Evolutionary conservation across 2,329 filamentous ascomycete species (phyloP).

Genomic region (Penicillium psychrosexuale): DNA sequence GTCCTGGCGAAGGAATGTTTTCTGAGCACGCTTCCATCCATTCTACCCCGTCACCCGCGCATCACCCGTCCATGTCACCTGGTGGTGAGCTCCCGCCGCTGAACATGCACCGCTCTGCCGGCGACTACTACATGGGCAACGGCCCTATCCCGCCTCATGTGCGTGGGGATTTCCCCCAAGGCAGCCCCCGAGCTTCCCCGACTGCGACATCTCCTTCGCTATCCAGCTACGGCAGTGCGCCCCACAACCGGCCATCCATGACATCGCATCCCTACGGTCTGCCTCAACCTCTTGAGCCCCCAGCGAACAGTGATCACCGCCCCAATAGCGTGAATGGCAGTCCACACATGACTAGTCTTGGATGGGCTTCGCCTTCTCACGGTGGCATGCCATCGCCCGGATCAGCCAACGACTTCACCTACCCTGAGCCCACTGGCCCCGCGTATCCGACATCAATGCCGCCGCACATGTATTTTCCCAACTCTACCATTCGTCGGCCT

Average conservation of each 20-base stretch:
- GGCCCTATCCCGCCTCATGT: constrained; percentile 80
- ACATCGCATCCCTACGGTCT: constrained; percentile 93
- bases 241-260: constrained; percentile 55
- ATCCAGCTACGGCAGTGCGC: constrained; percentile 54
- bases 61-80: constrained; percentile 77
- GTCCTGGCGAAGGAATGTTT: constrained; percentile 41
- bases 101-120: constrained; percentile 63
- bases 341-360: constrained; percentile 76
- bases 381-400: constrained; percentile 68
- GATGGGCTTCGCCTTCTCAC: constrained; percentile 84
- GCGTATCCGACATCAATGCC: constrained; percentile 45
- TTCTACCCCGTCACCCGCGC: constrained; percentile 77
- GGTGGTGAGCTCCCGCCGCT: constrained; percentile 69
- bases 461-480: constrained; percentile 70
- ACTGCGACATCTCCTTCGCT: constrained; percentile 64
- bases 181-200: constrained; percentile 64
- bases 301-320: constrained; percentile 72
- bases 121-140: constrained; percentile 75
- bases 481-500: constrained; percentile 65
- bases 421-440: constrained; percentile 67
- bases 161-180: constrained; percentile 68
- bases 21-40: constrained; percentile 46
- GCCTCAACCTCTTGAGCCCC: constrained; percentile 77
- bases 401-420: constrained; percentile 71
- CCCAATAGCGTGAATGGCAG: constrained; percentile 74